A percentile compares a stretch with the other conserved stretches of the same genome.
These are phyloP conservation scores for Rhizopogon salebrosus DNA, from an alignment of 768 basidiomycete species.

Conservation along the genomic window DNA sequence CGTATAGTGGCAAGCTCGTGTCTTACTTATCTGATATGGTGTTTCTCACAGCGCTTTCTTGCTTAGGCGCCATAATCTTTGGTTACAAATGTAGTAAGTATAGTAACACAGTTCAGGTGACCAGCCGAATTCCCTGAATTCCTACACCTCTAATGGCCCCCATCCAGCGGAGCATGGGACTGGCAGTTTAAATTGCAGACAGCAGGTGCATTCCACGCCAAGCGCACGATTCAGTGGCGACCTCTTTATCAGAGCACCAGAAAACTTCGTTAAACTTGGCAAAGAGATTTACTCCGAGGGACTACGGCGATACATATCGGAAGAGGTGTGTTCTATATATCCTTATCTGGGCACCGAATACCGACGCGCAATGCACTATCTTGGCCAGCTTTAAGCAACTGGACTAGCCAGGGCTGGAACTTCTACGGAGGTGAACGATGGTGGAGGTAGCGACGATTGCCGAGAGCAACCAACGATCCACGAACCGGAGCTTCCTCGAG, in stretches of 20 bases:
- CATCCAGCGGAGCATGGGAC: neutral
- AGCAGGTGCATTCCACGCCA: neutral
- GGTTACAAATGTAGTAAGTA: too few relatives aligned
- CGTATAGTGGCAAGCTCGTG: too few relatives aligned
- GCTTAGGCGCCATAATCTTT: neutral
- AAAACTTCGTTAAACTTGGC: constrained; percentile 2
- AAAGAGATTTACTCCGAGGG: neutral
- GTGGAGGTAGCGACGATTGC: too few relatives aligned
- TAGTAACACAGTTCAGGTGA: too few relatives aligned
- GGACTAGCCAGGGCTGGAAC: too few relatives aligned
- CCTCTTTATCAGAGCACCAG: constrained; percentile 3
- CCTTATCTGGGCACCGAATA: neutral
- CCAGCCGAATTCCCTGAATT: neutral
- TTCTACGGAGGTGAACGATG: too few relatives aligned
- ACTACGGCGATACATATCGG: neutral
- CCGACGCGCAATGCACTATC: constrained; percentile 14
- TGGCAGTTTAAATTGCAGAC: neutral
- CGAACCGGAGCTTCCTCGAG: constrained; percentile 10
- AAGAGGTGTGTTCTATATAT: neutral
- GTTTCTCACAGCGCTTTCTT: neutral
- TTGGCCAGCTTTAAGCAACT: constrained; percentile 22
- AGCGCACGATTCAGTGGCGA: neutral
- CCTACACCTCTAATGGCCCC: neutral
- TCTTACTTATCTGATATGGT: too few relatives aligned
- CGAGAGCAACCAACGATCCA: too few relatives aligned